phyloP scores from a whole-genome alignment of 1,139 yeast genomes.

The Candida sp. region DNA sequence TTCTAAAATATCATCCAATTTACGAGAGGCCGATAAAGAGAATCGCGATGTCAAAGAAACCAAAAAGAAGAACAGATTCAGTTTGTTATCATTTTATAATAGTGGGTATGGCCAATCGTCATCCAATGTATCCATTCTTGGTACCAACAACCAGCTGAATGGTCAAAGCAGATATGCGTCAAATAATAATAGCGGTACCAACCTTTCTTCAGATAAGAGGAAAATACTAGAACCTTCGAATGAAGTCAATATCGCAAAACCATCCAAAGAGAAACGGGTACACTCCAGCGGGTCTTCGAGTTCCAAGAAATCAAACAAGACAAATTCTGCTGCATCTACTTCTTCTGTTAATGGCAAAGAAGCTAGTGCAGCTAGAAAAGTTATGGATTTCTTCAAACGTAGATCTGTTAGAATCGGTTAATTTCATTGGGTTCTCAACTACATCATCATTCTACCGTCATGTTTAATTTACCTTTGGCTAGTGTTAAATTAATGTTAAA shows the following conservation, averaged over 20 bases:
- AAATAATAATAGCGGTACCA: slow-evolving; percentile 5
- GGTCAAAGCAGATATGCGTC: slow-evolving; percentile 7
- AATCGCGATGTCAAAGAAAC: slow-evolving; percentile 28
- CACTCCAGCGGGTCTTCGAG: slow-evolving; percentile 14
- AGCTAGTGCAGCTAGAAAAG: slow-evolving; percentile 73
- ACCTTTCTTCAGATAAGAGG: slow-evolving; percentile 14
- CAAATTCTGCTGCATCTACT: slow-evolving; percentile 13
- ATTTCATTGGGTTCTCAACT: background rate
- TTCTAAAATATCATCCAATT: background rate
- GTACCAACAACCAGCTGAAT: slow-evolving; percentile 4
- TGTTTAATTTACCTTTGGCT: background rate
- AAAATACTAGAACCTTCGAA: slow-evolving; percentile 42
- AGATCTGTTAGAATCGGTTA: slow-evolving; percentile 52
- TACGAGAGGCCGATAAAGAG: slow-evolving; percentile 9
- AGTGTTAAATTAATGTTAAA: no score
- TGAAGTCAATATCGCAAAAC: slow-evolving; percentile 21
- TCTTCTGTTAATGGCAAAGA: slow-evolving; percentile 36
- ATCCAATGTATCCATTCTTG: slow-evolving; percentile 11
- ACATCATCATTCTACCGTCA: background rate
- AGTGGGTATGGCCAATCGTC: slow-evolving; percentile 25
- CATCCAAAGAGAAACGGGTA: slow-evolving; percentile 14
- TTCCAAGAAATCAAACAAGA: slow-evolving; percentile 11
- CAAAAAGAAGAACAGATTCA: slow-evolving; percentile 48
- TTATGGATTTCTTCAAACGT: slow-evolving; percentile 78
- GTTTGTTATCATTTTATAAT: slow-evolving; percentile 50